Evolutionary conservation across 352 stramenopile genomes (phyloP), one percentile per base, ranked within the genome.

Genomic region (Phytophthora podocarpi): DNA sequence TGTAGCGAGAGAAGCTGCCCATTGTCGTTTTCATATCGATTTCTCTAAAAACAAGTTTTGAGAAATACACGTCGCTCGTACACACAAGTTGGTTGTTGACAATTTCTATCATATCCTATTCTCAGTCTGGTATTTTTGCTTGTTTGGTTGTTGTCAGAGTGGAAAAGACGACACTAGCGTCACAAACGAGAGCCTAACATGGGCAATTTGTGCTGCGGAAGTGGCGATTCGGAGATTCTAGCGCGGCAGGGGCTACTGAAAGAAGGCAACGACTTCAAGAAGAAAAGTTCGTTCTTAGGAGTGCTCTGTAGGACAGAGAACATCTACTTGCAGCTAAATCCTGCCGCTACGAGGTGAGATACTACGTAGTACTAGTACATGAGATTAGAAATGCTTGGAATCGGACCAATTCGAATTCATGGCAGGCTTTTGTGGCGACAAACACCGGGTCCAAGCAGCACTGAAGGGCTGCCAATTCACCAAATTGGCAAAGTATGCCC

Each of bases 191-290:
- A 37, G n/a, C n/a, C n/a, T n/a, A 62, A 10, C 20, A 91, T 91
- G 82, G 82, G 82, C n/a, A 91, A 91, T 57, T 46, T 71, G 39
- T 91, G 80, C 63, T 90, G 81, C 54, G 77, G 79, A 4, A 50
- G 24, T 24, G 77, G 75, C 18, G 64, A 81, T 65, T 78, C 78
- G 31, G 82, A 91, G 72, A 80, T 82, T 68, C 52, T 81, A 37
- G 74, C 81, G 52, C 78, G 80, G 16, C 82, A 78, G 34, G 76
- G 83, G 49, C 43, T 87, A 42, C 78, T 91, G 0, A 85, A 83
- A 55, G 80, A 90, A 65, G 82, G 82, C 55, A 70, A 59, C 49
- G 76, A 86, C 34, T 90, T 90, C 56, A 89, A 84, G 72, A 84
- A 85, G 52, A 89, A 87, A 64, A 86, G 59, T 30, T 64, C 77